These are phyloP conservation scores for Coniella vitis DNA, from an alignment of 2,329 filamentous ascomycete genomes.

Conservation along the genomic window DNA sequence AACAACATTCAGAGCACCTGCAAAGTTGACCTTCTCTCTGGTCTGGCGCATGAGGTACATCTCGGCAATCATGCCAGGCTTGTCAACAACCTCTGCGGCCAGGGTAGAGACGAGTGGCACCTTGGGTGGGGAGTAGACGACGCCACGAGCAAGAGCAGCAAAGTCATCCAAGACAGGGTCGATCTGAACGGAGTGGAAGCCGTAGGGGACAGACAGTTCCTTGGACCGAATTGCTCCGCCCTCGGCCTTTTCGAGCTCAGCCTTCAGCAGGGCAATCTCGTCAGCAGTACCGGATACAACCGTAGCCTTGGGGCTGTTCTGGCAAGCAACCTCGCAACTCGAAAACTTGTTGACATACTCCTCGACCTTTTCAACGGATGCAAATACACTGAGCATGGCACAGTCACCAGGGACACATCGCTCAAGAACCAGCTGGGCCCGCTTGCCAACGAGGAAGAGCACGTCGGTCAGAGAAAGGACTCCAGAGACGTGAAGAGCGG, in stretches of 20 bases:
- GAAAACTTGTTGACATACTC: slow-evolving; percentile 35
- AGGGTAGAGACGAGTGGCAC: slow-evolving; percentile 59
- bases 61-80: slow-evolving; percentile 45
- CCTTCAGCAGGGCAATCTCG: slow-evolving; percentile 24
- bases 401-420: slow-evolving; percentile 57
- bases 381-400: slow-evolving; percentile 38
- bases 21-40: slow-evolving; percentile 59
- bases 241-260: slow-evolving; percentile 30
- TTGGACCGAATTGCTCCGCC: slow-evolving; percentile 27
- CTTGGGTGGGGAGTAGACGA: slow-evolving; percentile 33
- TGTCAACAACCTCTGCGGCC: slow-evolving; percentile 50
- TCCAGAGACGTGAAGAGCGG: slow-evolving; percentile 58
- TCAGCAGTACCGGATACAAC: slow-evolving; percentile 45
- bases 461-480: slow-evolving; percentile 60
- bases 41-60: slow-evolving; percentile 53
- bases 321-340: slow-evolving; percentile 50
- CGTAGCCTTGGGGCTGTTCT: slow-evolving; percentile 63
- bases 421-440: slow-evolving; percentile 53
- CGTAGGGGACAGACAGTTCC: slow-evolving; percentile 35
- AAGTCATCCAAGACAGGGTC: slow-evolving; percentile 47
- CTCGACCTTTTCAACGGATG: slow-evolving; percentile 40
- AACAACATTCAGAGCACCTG: slow-evolving; percentile 40
- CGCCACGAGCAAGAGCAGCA: slow-evolving; percentile 29
- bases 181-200: slow-evolving; percentile 40
- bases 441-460: slow-evolving; percentile 57